Evolutionary conservation across 2,329 filamentous ascomycete genomes (phyloP), one percentile per base, ranked within the genome.

Genomic region (Colletotrichum endophyticum): DNA sequence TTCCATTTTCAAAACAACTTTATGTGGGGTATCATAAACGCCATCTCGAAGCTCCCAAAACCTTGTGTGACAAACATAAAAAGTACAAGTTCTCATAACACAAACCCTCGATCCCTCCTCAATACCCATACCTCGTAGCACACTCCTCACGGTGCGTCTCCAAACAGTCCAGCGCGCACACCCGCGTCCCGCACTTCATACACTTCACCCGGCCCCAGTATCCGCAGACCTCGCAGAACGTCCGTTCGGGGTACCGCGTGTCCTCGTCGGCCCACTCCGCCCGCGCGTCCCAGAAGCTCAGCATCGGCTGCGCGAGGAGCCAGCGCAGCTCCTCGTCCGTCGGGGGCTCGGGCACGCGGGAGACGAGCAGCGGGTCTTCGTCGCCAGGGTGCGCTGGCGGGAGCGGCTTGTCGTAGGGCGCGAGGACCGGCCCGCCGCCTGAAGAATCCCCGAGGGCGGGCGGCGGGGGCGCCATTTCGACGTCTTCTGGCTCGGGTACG

Each of bases 141-240:
- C 93, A 94, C 80, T 94, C 94, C 83, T 95, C 93, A 70, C 92
- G 90, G 83, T 96, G 95, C 77, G 90, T 88, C 81, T 92, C 92
- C 80, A 95, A 88, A 81, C 95, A 96, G 75, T 95, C 93, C 79
- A 96, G 84, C 53, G 94, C 94, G 83, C 95, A 96, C n/a, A 95
- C 92, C 80, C 93, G 89, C 62, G 91, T 91, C n/a, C 94, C 94
- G 84, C 95, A 96, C 86, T 94, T 95, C 83, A 93, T 90, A 85
- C 95, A 96, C 84, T 90, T 91, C 62, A 95, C 92, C 56, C 92
- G 87, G 3, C 94, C 95, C 94, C 95, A 96, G 84, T 96, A 96
- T 16, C 95, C 95, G 82, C 95, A 96, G 36, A 95, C 92, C 82
- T 94, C 93, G 84, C 95, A 96, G 83, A 96, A 96, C 44, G 87